Evolutionary conservation across 345 rosid genomes (phyloP), one percentile per base, ranked within the genome.

Genomic region (Salix koriyanagi): DNA sequence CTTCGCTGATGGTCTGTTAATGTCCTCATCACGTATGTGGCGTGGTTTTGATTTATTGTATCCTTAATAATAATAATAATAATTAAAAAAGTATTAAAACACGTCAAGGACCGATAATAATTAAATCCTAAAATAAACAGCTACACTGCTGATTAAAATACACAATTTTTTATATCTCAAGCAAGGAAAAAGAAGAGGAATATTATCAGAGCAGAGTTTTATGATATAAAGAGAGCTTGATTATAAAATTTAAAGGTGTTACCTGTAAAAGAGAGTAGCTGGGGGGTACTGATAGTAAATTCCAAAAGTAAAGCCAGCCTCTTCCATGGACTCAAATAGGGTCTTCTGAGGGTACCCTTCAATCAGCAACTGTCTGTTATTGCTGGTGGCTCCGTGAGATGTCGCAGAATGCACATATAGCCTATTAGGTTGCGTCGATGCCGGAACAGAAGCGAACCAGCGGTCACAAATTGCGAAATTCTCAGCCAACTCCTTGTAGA

Each of bases 261-360:
- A 87, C 94, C 91, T 88, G 82, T 84, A 91, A 66, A 88, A 88
- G 65, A 88, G 86, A 19, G 90, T 89, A 4, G 91, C 2, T 0
- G 95, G 95, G 81, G 81, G 82, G 52, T 52, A 65, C 26, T 89
- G 89, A 78, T 83, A 61, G 52, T 91, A 89, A 18, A 91, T 91
- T 67, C 88, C 92, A 80, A 91, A 91, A 28, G 65, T 80, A 28
- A 58, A 79, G 2, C 91, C 89, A 66, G 85, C 83, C 66, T 91
- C 92, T 8, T 91, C 85, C n/a, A 89, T 32, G 0, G 94, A 88
- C 39, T 91, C 92, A 61, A 91, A 89, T 48, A 89, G 83, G 0
- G 94, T 91, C 75, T 87, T 91, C 30, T 91, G 94, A 1, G 94
- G 94, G 41, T 42, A 89, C 44, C 94, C 94, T 76, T 82, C 77